These are phyloP conservation scores for Solanum lycopersicoides DNA, from an alignment of 257 asterid genomes.

Conservation along the genomic window DNA sequence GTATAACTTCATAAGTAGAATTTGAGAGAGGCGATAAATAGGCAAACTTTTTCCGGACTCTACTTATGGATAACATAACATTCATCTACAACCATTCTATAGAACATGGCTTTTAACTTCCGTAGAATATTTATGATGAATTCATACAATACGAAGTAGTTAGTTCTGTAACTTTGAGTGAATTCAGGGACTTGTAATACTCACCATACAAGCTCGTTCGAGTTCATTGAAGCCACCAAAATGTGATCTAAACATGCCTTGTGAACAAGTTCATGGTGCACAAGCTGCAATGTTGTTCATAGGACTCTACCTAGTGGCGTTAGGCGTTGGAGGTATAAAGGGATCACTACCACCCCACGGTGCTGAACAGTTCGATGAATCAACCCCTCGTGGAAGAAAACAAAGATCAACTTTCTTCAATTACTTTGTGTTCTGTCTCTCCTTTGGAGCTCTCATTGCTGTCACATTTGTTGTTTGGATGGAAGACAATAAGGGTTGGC, in stretches of 20 bases:
- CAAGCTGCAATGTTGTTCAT: constrained; percentile 59
- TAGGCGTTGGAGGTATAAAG: constrained; percentile 85
- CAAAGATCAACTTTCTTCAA: constrained; percentile 78
- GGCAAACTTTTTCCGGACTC: too few species aligned
- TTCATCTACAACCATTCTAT: too few species aligned
- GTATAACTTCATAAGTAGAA: background rate
- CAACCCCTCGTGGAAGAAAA: constrained; percentile 57
- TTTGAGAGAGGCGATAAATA: too few species aligned
- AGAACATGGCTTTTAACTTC: too few species aligned
- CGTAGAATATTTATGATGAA: background rate
- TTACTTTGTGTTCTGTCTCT: constrained; percentile 62
- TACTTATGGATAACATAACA: too few species aligned
- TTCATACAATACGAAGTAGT: background rate
- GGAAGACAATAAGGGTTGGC: constrained; percentile 91
- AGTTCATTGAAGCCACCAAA: constrained; percentile 49
- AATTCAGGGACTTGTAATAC: constrained; percentile 56
- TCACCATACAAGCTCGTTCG: constrained; percentile 67
- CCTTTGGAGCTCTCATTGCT: constrained; percentile 66
- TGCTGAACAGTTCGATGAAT: constrained; percentile 71
- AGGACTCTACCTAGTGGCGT: constrained; percentile 68
- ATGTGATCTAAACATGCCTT: constrained; percentile 28
- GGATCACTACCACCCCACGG: constrained; percentile 74
- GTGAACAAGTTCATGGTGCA: constrained; percentile 57
- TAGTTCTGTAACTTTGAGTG: background rate
- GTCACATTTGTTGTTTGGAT: constrained; percentile 78